These are phyloP conservation scores for Chaetomiaceae sp. DNA, from an alignment of 2,329 filamentous ascomycete species.

Conservation along the genomic window DNA sequence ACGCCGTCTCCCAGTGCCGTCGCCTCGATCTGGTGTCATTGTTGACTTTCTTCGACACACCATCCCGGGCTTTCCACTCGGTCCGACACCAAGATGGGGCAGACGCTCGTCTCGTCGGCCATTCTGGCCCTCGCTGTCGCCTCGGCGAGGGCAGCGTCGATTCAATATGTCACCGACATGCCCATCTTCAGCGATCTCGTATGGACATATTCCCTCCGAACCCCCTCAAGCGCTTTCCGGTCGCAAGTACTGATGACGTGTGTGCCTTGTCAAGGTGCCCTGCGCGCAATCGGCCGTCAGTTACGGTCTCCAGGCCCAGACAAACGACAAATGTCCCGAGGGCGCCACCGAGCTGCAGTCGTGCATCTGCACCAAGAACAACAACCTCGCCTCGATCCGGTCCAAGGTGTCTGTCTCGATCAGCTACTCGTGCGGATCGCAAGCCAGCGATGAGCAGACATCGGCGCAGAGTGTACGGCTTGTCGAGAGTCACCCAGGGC, in stretches of 20 bases:
- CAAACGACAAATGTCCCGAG: slow-evolving; percentile 40
- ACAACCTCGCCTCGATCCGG: slow-evolving; percentile 37
- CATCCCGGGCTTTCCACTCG: neutral
- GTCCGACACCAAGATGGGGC: slow-evolving; percentile 18
- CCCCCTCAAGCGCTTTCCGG: neutral
- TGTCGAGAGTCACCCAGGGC: neutral
- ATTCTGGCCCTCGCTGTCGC: slow-evolving; percentile 7
- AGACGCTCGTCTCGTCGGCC: slow-evolving; percentile 1
- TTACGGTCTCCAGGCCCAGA: slow-evolving; percentile 41
- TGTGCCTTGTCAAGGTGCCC: slow-evolving; percentile 38
- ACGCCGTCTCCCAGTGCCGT: slow-evolving; percentile 1
- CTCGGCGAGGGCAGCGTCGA: slow-evolving; percentile 21
- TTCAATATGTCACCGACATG: slow-evolving; percentile 45
- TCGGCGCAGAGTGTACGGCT: slow-evolving; percentile 39
- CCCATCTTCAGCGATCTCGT: slow-evolving; percentile 40
- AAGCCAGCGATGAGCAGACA: slow-evolving; percentile 45
- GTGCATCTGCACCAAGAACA: slow-evolving; percentile 50
- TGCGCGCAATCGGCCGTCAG: slow-evolving; percentile 46
- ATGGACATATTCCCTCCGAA: slow-evolving; percentile 1
- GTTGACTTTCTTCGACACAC: neutral
- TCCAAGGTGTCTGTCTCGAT: slow-evolving; percentile 38
- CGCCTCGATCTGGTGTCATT: slow-evolving; percentile 5
- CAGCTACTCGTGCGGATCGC: slow-evolving; percentile 41
- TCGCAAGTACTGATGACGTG: slow-evolving; percentile 1
- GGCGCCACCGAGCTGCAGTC: slow-evolving; percentile 43